Evolutionary conservation across 164 flowering plant genomes (phyloP).

Genomic region (Protea cynaroides): DNA sequence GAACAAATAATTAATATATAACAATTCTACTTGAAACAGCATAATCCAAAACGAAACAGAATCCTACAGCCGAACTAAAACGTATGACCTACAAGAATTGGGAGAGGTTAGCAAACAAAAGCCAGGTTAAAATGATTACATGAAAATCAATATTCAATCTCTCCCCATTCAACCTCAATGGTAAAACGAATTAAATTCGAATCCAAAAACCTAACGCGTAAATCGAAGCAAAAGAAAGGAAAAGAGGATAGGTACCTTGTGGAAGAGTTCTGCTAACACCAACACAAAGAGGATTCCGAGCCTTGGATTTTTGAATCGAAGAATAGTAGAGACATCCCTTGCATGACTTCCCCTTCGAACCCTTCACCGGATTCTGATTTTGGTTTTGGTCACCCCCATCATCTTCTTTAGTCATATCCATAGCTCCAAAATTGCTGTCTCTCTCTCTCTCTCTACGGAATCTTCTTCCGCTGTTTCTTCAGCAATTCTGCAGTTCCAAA

Average conservation of each 20-base stretch:
- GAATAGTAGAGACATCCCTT: slow-evolving; percentile 58
- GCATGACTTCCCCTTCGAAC: slow-evolving; percentile 43
- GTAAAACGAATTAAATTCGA: not conserved
- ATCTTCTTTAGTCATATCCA: slow-evolving; percentile 4
- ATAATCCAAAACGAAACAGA: not conserved
- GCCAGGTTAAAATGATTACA: not conserved
- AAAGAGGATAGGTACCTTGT: slow-evolving; percentile 24
- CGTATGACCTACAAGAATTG: not conserved
- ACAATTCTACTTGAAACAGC: no score
- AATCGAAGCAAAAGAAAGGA: not conserved
- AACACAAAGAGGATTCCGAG: slow-evolving; percentile 42
- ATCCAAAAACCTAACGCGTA: slow-evolving; percentile 2
- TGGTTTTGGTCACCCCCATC: not conserved
- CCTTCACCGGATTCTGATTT: not conserved
- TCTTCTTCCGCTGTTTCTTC: not conserved
- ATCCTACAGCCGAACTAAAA: not conserved
- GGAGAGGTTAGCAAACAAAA: not conserved
- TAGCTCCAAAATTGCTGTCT: not conserved
- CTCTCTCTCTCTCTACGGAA: not conserved
- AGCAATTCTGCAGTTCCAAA: not conserved
- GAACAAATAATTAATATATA: no score
- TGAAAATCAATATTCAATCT: not conserved
- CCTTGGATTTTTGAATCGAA: slow-evolving; percentile 39
- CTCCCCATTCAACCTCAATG: not conserved
- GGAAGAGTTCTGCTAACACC: slow-evolving; percentile 43